A percentile compares a stretch with the other conserved stretches of the same genome.
phyloP scores from a whole-genome alignment of 2,329 filamentous ascomycete genomes.

The Botrytis pseudocinerea region DNA sequence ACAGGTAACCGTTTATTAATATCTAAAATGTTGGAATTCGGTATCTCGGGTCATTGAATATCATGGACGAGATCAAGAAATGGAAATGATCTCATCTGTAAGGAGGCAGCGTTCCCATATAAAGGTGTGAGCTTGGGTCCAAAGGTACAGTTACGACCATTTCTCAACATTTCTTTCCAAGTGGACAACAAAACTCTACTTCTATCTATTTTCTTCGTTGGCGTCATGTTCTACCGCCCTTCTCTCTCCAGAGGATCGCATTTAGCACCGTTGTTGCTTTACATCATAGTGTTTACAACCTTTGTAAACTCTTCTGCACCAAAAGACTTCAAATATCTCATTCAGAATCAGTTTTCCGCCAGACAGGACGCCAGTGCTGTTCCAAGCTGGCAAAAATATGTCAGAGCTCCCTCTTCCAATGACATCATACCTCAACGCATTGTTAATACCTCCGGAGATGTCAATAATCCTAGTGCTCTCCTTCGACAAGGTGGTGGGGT shows the following conservation, averaged over 20 bases:
- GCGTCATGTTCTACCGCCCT: background rate
- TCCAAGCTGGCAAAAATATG: slow-evolving; percentile 44
- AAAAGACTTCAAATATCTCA: background rate
- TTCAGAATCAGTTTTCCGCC: background rate
- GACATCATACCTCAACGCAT: slow-evolving; percentile 42
- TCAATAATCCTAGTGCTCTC: slow-evolving; percentile 44
- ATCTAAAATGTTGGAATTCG: background rate
- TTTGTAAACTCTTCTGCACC: slow-evolving; percentile 7
- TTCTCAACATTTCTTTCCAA: background rate
- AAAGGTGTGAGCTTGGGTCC: background rate
- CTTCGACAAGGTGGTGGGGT: slow-evolving; percentile 37
- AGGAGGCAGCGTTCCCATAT: background rate
- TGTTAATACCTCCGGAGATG: slow-evolving; percentile 43
- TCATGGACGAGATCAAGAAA: background rate
- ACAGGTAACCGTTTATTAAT: background rate
- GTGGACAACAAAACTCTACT: background rate
- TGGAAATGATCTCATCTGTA: background rate
- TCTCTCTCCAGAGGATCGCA: background rate
- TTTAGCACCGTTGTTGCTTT: background rate
- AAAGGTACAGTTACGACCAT: background rate
- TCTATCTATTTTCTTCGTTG: background rate
- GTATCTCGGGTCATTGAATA: slow-evolving; percentile 10
- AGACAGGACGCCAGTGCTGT: background rate
- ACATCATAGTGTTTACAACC: background rate
- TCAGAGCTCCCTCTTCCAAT: slow-evolving; percentile 43